A percentile compares a stretch with the other conserved stretches of the same genome.
phyloP scores from a whole-genome alignment of 2,329 filamentous ascomycete species.

The Microsporum audouinii region DNA sequence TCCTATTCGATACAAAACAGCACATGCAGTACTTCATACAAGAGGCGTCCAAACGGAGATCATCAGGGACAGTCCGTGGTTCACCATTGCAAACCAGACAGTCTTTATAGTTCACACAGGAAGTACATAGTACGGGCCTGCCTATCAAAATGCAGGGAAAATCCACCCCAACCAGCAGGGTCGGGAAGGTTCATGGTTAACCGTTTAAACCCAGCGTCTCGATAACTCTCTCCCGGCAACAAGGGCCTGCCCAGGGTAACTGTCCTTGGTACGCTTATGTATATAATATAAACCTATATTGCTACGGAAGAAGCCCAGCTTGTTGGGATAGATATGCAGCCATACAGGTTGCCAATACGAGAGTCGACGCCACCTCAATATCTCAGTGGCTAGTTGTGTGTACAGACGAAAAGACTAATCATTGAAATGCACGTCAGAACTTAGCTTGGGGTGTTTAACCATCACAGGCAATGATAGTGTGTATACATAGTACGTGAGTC shows the following conservation, averaged over 20 bases:
- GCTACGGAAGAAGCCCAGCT: background rate
- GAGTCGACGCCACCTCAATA: background rate
- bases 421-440: background rate
- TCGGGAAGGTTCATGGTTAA: background rate
- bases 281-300: background rate
- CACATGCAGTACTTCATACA: background rate
- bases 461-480: background rate
- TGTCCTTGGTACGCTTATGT: background rate
- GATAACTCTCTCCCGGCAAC: background rate
- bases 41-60: constrained; percentile 2
- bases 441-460: background rate
- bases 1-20: background rate
- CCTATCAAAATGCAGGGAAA: background rate
- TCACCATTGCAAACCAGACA: background rate
- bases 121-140: background rate
- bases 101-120: background rate
- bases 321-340: background rate
- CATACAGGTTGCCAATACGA: background rate
- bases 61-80: background rate
- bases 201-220: constrained; percentile 3
- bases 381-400: background rate
- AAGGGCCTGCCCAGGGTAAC: background rate
- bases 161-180: background rate
- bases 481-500: background rate
- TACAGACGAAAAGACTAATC: background rate